These are phyloP conservation scores for Rhododendron ferrugineum DNA, from an alignment of 148 eudicot species.

Conservation along the genomic window DNA sequence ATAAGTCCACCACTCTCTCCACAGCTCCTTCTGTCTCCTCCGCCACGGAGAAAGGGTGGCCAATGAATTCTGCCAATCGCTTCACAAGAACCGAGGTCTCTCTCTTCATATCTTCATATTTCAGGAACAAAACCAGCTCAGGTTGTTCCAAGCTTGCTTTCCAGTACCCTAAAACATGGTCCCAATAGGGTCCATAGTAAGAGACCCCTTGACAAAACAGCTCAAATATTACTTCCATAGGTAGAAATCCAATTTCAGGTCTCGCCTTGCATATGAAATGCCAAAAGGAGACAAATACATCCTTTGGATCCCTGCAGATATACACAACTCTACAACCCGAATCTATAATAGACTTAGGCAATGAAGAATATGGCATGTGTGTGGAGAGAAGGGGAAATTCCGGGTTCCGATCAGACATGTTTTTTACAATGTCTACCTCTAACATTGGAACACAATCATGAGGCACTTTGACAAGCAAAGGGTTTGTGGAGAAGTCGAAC, in stretches of 20 bases:
- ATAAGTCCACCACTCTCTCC: neutral
- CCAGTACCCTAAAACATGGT: slow-evolving; percentile 8
- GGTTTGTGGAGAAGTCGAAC: neutral
- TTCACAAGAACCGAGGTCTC: neutral
- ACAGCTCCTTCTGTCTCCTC: neutral
- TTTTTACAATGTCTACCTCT: neutral
- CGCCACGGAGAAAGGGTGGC: neutral
- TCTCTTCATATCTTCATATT: slow-evolving; percentile 3
- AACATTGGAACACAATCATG: slow-evolving; percentile 8
- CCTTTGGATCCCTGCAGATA: slow-evolving; percentile 18
- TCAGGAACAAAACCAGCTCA: neutral
- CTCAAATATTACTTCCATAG: neutral
- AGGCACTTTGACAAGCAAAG: neutral
- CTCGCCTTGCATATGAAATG: neutral
- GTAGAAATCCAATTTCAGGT: neutral
- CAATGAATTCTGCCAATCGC: neutral
- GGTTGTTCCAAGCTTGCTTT: slow-evolving; percentile 2
- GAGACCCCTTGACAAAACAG: neutral
- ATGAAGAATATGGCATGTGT: slow-evolving; percentile 6
- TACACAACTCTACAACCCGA: slow-evolving; percentile 11
- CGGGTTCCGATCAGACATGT: neutral
- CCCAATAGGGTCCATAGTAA: slow-evolving; percentile 3
- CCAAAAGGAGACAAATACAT: slow-evolving; percentile 17
- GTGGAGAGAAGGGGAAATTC: neutral
- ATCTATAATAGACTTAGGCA: neutral